These are phyloP conservation scores for Miscanthus lutarioriparius DNA, from an alignment of 176 grass and related monocot genomes.

Conservation along the genomic window DNA sequence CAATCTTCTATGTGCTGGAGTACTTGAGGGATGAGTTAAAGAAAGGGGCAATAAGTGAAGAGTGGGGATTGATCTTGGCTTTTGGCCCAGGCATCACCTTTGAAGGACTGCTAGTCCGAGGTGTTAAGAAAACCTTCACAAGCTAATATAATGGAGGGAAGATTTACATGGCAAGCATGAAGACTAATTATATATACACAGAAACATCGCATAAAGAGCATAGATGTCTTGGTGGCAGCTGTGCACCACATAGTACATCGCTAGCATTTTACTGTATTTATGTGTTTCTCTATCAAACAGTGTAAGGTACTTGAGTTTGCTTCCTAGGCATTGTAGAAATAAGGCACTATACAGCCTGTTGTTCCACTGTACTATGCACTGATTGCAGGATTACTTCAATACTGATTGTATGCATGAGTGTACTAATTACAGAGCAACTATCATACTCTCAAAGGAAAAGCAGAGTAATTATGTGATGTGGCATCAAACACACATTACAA, in stretches of 20 bases:
- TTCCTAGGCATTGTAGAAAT: constrained; percentile 13
- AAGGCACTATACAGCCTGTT: not conserved
- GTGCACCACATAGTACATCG: constrained; percentile 19
- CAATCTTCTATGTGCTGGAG: constrained; percentile 85
- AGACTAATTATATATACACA: constrained; percentile 28
- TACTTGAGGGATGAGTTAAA: constrained; percentile 79
- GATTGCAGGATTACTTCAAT: constrained; percentile 22
- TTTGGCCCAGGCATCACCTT: constrained; percentile 94
- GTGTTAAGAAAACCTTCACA: constrained; percentile 28
- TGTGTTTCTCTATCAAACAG: constrained; percentile 36
- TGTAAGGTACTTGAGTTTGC: constrained; percentile 32
- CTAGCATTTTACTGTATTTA: constrained; percentile 26
- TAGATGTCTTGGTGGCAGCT: constrained; percentile 23
- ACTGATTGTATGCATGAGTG: constrained; percentile 1
- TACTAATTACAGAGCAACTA: constrained; percentile 14
- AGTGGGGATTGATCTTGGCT: constrained; percentile 81
- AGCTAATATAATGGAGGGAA: constrained; percentile 8
- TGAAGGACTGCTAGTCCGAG: constrained; percentile 74
- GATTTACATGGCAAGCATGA: constrained; percentile 13
- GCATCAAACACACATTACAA: constrained; percentile 22
- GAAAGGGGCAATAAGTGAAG: constrained; percentile 52
- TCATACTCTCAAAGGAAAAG: constrained; percentile 21
- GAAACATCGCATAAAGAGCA: constrained; percentile 16
- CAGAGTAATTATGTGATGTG: not conserved
- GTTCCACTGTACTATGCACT: constrained; percentile 16